Conservation (phyloP, 108 stramenopile species). For the Poteriospumella lacustris region DNA sequence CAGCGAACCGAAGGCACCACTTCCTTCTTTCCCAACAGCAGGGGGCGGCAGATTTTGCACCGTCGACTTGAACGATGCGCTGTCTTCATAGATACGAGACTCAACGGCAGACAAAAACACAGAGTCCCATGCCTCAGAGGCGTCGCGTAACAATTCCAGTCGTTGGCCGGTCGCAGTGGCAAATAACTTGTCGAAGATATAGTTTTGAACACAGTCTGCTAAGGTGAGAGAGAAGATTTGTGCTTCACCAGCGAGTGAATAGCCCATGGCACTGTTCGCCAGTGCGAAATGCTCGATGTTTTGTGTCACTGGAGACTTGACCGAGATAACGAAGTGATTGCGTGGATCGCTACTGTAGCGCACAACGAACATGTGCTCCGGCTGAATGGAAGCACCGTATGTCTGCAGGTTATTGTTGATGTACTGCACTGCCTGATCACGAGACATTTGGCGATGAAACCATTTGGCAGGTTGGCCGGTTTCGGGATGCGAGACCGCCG, state of each 20-base stretch:
- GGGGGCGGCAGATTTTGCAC: background rate
- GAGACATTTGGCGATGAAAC: background rate
- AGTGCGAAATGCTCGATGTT: conserved; percentile 12
- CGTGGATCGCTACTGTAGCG: conserved; percentile 24
- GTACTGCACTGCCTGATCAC: background rate
- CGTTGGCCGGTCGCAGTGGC: background rate
- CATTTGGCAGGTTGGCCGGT: background rate
- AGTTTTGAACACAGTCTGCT: conserved; percentile 3
- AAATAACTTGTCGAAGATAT: background rate
- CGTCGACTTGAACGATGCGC: background rate
- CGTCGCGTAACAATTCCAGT: background rate
- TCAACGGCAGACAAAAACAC: background rate
- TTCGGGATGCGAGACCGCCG: background rate
- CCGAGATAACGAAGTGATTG: conserved; percentile 14
- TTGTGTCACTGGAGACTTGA: no score
- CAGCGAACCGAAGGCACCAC: background rate
- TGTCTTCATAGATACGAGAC: background rate
- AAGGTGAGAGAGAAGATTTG: background rate
- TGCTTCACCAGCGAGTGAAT: background rate
- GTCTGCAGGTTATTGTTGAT: conserved; percentile 1
- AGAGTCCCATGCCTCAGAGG: conserved; percentile 1
- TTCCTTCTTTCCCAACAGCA: background rate
- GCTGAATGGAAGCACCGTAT: background rate
- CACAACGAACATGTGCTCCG: conserved; percentile 15
- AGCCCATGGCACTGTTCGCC: background rate